Base-by-base conservation (phyloP, 2,329 filamentous ascomycete species). In the Didymella arachidicola region DNA sequence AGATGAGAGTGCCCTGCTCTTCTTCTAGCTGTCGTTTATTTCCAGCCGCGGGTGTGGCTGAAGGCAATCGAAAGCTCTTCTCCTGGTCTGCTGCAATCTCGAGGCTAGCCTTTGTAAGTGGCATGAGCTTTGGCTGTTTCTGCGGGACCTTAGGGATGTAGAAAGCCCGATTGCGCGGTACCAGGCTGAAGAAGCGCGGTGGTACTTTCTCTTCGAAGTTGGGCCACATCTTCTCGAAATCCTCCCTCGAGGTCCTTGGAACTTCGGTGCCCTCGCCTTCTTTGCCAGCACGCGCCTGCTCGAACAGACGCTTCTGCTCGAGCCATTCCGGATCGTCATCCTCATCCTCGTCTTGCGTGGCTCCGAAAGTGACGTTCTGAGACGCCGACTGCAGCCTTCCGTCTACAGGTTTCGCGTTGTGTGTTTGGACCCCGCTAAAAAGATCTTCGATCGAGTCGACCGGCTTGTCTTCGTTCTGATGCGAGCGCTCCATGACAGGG, bases 51-150 rank as follows among this genome's bases (percentile, higher is more conserved):
- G 64, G 60, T 1, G 84, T 82, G 26, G 87, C 83, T 0, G 88
- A 88, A n/a, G 73, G 72, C 30, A 94, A 86, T 55, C 88, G 87
- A 74, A 98, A 99, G 26, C 85, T 83, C 67, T 93, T 92, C 75
- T 96, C 92, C 65, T 96, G 91, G 68, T 98, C 95, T 45, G 86
- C 84, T 2, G 91, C 90, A 32, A 98, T 81, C 61, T 99, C 95
- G 14, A 99, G 83, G 61, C 87, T 93, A 56, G 97, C 84, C 77
- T 99, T 99, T 19, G 90, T 93, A 0, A 93, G 92, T 5, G 93
- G 85, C 3, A 98, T 83, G 16, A 91, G 83, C 77, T 93, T 95
- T 0, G 93, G 91, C 39, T 88, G 88, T 77, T 93, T 96, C 1
- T 83, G 65, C 0, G 93, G 92, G 38, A 87, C 86, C 77, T 97